Evolutionary conservation across 2,329 filamentous ascomycete genomes (phyloP).

Genomic region (Penicillium sp.): DNA sequence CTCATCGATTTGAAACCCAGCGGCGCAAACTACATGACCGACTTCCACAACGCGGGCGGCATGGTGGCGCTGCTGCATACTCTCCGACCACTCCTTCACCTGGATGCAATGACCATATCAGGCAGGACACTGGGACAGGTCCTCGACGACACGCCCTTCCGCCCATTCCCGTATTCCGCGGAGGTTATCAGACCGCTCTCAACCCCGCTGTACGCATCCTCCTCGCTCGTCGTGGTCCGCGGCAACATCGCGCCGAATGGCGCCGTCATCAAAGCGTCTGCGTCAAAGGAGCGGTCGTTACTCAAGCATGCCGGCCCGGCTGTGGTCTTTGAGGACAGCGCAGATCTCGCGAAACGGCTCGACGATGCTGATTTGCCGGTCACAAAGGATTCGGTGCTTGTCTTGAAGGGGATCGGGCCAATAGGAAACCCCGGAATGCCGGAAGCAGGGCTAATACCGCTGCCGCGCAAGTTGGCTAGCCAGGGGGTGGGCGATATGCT

Average conservation of each 20-base stretch:
- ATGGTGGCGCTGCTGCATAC: slow-evolving; percentile 48
- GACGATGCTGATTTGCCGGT: slow-evolving; percentile 45
- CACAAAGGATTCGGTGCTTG: slow-evolving; percentile 42
- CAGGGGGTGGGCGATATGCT: slow-evolving; percentile 52
- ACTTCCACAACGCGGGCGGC: slow-evolving; percentile 52
- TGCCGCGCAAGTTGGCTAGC: slow-evolving; percentile 47
- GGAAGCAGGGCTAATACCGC: slow-evolving; percentile 50
- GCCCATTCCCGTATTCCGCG: slow-evolving; percentile 38
- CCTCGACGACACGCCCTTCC: slow-evolving; percentile 42
- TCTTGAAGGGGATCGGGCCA: slow-evolving; percentile 49
- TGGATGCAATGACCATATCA: slow-evolving; percentile 44
- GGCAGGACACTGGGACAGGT: slow-evolving; percentile 47
- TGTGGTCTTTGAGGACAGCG: slow-evolving; percentile 47
- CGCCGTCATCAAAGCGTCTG: slow-evolving; percentile 49
- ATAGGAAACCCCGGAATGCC: slow-evolving; percentile 53
- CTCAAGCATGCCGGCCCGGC: slow-evolving; percentile 44
- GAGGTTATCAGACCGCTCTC: slow-evolving; percentile 42
- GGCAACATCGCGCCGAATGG: slow-evolving; percentile 51
- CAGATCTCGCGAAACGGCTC: slow-evolving; percentile 44
- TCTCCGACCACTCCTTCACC: slow-evolving; percentile 44
- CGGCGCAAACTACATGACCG: slow-evolving; percentile 53
- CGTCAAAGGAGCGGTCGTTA: slow-evolving; percentile 45
- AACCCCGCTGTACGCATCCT: slow-evolving; percentile 43
- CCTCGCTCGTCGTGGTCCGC: slow-evolving; percentile 43
- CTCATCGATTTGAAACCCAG: slow-evolving; percentile 51